These are phyloP conservation scores for Cordyceps fumosorosea DNA, from an alignment of 2,329 filamentous ascomycete species.

Conservation along the genomic window DNA sequence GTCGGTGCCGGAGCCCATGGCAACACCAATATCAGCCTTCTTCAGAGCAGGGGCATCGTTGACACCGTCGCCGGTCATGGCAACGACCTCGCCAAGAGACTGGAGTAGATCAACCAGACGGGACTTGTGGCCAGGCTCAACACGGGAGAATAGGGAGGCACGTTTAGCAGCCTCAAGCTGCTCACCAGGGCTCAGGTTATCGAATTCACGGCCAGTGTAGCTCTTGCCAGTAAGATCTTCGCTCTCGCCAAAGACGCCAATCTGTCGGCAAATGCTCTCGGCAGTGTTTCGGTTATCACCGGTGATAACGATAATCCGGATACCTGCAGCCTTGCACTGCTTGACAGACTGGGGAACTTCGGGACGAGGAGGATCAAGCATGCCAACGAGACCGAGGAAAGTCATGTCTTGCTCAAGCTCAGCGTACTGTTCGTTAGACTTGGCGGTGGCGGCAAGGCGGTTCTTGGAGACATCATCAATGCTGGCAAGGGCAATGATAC, in stretches of 20 bases:
- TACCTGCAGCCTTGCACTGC: constrained; percentile 88
- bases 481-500: constrained; percentile 88
- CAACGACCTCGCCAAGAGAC: constrained; percentile 86
- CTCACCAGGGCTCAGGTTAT: constrained; percentile 69
- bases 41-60: constrained; percentile 97
- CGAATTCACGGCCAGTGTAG: constrained; percentile 92
- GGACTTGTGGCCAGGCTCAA: constrained; percentile 95
- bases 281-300: constrained; percentile 97
- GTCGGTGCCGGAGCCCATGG: constrained; percentile 97
- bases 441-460: constrained; percentile 65
- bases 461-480: constrained; percentile 68
- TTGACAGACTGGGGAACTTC: constrained; percentile 82
- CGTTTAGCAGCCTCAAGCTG: constrained; percentile 77
- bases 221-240: constrained; percentile 89
- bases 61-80: constrained; percentile 98
- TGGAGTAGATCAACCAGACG: constrained; percentile 95
- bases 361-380: constrained; percentile 92
- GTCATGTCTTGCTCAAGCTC: constrained; percentile 92
- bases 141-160: constrained; percentile 90
- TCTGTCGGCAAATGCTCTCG: constrained; percentile 95
- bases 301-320: constrained; percentile 95
- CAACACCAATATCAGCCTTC: constrained; percentile 97
- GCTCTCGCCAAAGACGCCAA: constrained; percentile 78
- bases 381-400: constrained; percentile 84
- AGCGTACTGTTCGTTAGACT: constrained; percentile 75